These are phyloP conservation scores for Marvania coccoides DNA, from an alignment of 139 green algal species.

Conservation along the genomic window DNA sequence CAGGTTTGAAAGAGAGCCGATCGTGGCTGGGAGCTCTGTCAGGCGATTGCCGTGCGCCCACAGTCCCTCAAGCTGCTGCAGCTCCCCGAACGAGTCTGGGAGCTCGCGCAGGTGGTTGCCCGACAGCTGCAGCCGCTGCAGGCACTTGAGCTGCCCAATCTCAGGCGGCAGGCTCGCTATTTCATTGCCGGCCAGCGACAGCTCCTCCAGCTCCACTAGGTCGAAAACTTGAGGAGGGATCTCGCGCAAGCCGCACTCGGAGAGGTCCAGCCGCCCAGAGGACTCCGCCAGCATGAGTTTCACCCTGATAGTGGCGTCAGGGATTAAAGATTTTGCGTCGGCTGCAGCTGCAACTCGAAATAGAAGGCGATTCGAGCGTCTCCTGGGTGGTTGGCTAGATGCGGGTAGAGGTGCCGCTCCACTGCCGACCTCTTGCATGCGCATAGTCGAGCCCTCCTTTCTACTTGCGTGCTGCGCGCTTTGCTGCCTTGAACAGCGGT, in stretches of 20 bases:
- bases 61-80: conserved; percentile 45
- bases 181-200: conserved; percentile 60
- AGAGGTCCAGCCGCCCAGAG: conserved; percentile 61
- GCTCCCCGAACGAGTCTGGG: conserved; percentile 31
- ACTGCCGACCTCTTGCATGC: too few relatives aligned
- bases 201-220: conserved; percentile 40
- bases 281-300: conserved; percentile 31
- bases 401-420: too few relatives aligned
- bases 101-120: conserved; percentile 57
- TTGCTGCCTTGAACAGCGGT: conserved; percentile 22
- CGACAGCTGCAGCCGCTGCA: conserved; percentile 59
- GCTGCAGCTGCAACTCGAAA: neutral
- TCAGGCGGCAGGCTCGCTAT: conserved; percentile 30
- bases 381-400: too few relatives aligned
- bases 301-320: conserved; percentile 11
- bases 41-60: conserved; percentile 67
- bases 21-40: conserved; percentile 32
- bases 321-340: neutral
- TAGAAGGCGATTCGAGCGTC: too few relatives aligned
- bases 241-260: conserved; percentile 37
- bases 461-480: neutral
- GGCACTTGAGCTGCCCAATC: conserved; percentile 27
- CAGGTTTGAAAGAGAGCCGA: conserved; percentile 46
- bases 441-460: neutral
- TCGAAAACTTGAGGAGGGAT: conserved; percentile 45